phyloP scores from a whole-genome alignment of 148 eudicot genomes.

The Rhododendron simsii region DNA sequence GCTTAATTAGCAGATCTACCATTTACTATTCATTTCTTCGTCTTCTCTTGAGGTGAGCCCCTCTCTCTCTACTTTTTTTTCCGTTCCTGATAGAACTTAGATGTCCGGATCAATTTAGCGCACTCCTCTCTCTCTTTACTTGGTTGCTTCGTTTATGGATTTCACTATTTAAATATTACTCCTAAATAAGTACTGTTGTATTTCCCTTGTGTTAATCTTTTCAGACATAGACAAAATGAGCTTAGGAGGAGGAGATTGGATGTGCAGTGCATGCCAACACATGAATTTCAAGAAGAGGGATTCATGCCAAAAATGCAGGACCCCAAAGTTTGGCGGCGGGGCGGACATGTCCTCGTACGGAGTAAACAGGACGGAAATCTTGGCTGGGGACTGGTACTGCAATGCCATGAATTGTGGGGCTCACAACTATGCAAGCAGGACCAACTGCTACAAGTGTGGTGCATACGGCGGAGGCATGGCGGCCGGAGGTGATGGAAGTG shows the following conservation, averaged over 20 bases:
- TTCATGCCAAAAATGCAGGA: slow-evolving; percentile 55
- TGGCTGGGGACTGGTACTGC: slow-evolving; percentile 95
- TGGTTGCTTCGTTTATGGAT: no score
- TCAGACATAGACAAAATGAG: slow-evolving; percentile 35
- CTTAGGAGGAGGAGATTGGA: slow-evolving; percentile 72
- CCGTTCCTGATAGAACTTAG: not conserved
- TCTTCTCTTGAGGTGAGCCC: slow-evolving; percentile 19
- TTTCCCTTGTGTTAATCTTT: not conserved
- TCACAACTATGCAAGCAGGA: slow-evolving; percentile 88
- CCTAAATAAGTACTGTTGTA: not conserved
- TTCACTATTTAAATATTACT: no score
- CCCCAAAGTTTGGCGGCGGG: slow-evolving; percentile 40
- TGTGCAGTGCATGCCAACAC: slow-evolving; percentile 81
- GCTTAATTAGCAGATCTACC: not conserved
- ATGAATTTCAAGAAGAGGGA: slow-evolving; percentile 80
- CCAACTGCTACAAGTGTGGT: slow-evolving; percentile 58
- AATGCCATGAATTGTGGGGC: slow-evolving; percentile 58
- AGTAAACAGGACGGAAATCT: slow-evolving; percentile 37
- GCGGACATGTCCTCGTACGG: slow-evolving; percentile 36
- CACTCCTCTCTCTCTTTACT: no score
- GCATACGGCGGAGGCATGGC: slow-evolving; percentile 7
- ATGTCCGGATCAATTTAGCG: not conserved
- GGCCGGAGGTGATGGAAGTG: slow-evolving; percentile 21
- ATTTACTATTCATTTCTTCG: not conserved
- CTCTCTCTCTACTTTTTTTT: not conserved